Evolutionary conservation across 768 basidiomycete genomes (phyloP).

Genomic region (Paxillus rubicundulus): DNA sequence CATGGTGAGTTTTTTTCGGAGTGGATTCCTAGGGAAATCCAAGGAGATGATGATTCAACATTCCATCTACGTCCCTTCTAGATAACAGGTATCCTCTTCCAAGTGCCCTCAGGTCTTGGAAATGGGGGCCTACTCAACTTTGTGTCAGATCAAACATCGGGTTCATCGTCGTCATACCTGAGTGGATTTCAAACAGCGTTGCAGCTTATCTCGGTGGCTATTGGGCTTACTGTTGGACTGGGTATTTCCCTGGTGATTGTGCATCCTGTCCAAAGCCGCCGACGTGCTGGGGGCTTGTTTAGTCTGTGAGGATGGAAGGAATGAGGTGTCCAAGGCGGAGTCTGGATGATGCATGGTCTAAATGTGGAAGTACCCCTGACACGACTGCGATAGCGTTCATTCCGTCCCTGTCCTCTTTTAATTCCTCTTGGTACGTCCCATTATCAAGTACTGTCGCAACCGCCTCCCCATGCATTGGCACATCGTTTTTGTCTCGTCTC

Average conservation of each 20-base stretch:
- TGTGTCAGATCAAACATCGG: conserved; percentile 52
- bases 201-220: conserved; percentile 63
- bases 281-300: conserved; percentile 59
- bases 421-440: too few relatives aligned
- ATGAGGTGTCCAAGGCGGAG: too few relatives aligned
- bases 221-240: conserved; percentile 68
- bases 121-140: conserved; percentile 78
- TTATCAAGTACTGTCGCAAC: too few relatives aligned
- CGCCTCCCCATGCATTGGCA: too few relatives aligned
- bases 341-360: too few relatives aligned
- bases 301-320: conserved; percentile 41
- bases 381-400: too few relatives aligned
- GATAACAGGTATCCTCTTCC: conserved; percentile 82
- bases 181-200: conserved; percentile 74
- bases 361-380: too few relatives aligned
- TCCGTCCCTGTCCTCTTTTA: too few relatives aligned
- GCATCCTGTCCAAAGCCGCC: conserved; percentile 58
- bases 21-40: background rate
- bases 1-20: conserved; percentile 49
- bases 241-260: conserved; percentile 67
- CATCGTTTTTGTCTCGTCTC: too few relatives aligned
- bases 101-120: conserved; percentile 78
- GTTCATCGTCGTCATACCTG: conserved; percentile 54
- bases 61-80: conserved; percentile 1
- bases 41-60: background rate